phyloP scores from a whole-genome alignment of 306 rosid species.

The Comarum palustre region DNA sequence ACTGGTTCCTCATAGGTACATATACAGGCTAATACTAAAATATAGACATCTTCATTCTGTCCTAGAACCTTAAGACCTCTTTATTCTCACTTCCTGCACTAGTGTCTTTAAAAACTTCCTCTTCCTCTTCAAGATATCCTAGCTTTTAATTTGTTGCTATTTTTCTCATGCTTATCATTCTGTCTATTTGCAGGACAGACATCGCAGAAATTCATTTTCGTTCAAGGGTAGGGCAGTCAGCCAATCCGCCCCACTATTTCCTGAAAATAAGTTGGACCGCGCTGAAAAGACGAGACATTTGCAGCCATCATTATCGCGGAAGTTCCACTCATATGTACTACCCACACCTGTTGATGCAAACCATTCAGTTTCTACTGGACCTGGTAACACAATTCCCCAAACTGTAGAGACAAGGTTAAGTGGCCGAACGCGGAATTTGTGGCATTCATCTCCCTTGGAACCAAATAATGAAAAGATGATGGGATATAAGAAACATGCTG shows the following conservation, averaged over 20 bases:
- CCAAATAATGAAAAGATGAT: slow-evolving; percentile 44
- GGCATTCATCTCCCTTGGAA: slow-evolving; percentile 80
- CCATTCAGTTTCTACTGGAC: slow-evolving; percentile 47
- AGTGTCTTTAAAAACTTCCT: slow-evolving; percentile 11
- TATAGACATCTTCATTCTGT: background rate
- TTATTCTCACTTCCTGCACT: slow-evolving; percentile 17
- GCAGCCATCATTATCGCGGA: slow-evolving; percentile 70
- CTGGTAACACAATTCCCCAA: slow-evolving; percentile 39
- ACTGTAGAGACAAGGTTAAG: slow-evolving; percentile 36
- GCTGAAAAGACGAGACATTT: slow-evolving; percentile 58
- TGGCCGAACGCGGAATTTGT: slow-evolving; percentile 51
- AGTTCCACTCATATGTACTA: slow-evolving; percentile 76
- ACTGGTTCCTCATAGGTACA: background rate
- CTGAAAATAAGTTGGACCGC: slow-evolving; percentile 54
- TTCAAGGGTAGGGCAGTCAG: slow-evolving; percentile 49
- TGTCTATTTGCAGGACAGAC: slow-evolving; percentile 59
- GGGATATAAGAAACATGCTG: slow-evolving; percentile 44
- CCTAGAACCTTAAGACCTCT: slow-evolving; percentile 13
- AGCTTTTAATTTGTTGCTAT: slow-evolving; percentile 1
- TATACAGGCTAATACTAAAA: background rate
- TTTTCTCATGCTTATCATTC: slow-evolving; percentile 13
- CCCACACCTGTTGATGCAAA: slow-evolving; percentile 78
- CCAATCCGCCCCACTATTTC: slow-evolving; percentile 93
- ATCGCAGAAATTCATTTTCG: slow-evolving; percentile 48
- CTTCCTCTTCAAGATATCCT: background rate